Percentiles rank a stretch among this genome's conserved stretches.
Evolutionary conservation across 2,329 filamentous ascomycete species (phyloP).

Genomic region (Leptographium flavum): DNA sequence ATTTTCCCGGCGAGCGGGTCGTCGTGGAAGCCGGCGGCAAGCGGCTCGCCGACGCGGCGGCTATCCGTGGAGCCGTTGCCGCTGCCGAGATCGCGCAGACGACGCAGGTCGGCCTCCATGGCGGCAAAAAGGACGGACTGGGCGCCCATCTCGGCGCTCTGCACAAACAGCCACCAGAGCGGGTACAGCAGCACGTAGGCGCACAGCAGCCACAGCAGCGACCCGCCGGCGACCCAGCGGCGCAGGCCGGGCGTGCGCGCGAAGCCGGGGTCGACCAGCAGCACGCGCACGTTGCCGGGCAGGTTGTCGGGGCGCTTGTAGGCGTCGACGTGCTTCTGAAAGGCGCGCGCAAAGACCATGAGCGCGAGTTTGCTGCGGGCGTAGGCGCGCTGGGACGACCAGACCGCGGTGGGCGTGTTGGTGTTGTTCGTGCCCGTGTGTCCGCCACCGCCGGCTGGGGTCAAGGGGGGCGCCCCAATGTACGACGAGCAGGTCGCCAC

Average conservation of each 20-base stretch:
- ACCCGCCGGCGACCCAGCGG: conserved; percentile 75
- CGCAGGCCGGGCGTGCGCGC: conserved; percentile 76
- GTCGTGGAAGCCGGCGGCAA: conserved; percentile 35
- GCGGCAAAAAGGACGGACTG: conserved; percentile 76
- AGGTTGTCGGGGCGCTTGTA: conserved; percentile 74
- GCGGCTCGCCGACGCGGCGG: not conserved
- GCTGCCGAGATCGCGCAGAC: conserved; percentile 20
- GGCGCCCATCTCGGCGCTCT: conserved; percentile 69
- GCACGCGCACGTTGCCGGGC: conserved; percentile 68
- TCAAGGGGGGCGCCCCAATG: conserved; percentile 56
- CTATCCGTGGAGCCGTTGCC: not conserved
- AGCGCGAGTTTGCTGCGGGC: conserved; percentile 62
- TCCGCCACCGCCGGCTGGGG: not conserved
- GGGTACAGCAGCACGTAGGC: conserved; percentile 68
- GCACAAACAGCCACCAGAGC: conserved; percentile 75
- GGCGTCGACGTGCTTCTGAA: conserved; percentile 78
- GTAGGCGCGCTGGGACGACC: conserved; percentile 44
- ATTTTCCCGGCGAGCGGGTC: conserved; percentile 28
- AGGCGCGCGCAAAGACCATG: conserved; percentile 78
- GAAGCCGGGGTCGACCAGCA: conserved; percentile 78
- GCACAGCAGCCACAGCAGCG: conserved; percentile 59
- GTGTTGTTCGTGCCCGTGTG: not conserved
- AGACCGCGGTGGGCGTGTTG: conserved; percentile 25
- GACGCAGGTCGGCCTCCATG: conserved; percentile 62
- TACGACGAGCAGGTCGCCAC: conserved; percentile 82